phyloP scores from a whole-genome alignment of 2,329 filamentous ascomycete genomes.

The Penicillium frequentans region DNA sequence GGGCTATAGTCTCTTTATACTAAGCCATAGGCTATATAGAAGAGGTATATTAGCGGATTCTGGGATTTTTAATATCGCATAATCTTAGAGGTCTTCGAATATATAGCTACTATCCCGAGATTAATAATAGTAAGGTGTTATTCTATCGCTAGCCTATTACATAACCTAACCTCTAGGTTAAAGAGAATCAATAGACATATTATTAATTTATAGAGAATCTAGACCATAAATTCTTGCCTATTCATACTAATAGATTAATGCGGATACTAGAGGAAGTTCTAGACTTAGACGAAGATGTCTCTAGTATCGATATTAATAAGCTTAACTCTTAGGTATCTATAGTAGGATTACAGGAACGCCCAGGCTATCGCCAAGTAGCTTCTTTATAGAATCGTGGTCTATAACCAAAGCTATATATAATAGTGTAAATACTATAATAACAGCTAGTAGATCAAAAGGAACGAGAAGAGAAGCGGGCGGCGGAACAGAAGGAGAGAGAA shows the following conservation, averaged over 20 bases:
- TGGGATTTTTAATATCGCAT: too few species aligned
- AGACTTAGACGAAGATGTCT: not conserved
- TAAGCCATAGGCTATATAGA: too few species aligned
- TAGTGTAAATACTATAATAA: not conserved
- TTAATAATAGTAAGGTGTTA: conserved; percentile 3
- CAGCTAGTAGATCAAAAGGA: conserved; percentile 1
- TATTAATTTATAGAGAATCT: conserved; percentile 2
- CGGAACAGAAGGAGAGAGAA: not conserved
- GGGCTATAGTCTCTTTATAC: too few species aligned
- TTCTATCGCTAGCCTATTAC: conserved; percentile 5
- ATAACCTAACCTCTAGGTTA: conserved; percentile 1
- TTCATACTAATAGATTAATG: conserved; percentile 3
- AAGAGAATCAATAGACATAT: conserved; percentile 4
- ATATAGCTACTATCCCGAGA: too few species aligned
- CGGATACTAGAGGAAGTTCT: not conserved
- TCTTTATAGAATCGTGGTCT: not conserved
- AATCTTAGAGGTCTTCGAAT: too few species aligned
- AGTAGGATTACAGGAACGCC: conserved; percentile 3
- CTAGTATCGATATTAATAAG: not conserved
- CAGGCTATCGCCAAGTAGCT: conserved; percentile 1
- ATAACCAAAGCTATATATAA: too few species aligned
- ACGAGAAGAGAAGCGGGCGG: conserved; percentile 1
- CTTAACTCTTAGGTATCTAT: too few species aligned
- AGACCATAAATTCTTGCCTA: conserved; percentile 3
- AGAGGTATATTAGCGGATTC: too few species aligned